Evolutionary conservation across 1,139 yeast species (phyloP), one percentile per base, ranked within the genome.

Genomic region (Pichia sp.): DNA sequence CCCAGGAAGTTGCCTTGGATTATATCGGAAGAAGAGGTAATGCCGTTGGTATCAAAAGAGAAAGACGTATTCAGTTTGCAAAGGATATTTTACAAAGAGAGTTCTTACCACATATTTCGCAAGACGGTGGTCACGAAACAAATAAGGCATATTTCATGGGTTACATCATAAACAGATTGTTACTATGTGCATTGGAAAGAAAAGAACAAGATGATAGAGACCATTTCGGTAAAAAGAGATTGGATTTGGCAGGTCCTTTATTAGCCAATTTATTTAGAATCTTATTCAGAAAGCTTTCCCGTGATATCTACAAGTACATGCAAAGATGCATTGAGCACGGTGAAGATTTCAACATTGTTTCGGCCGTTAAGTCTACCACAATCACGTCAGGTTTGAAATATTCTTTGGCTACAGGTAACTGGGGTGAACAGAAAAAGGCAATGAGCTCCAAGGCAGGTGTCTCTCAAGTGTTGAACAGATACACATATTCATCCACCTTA

Each of bases 351-450:
- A 93, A 93, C 68, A 80, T 93, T 72, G 91, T 96, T 44, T 79
- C 93, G 64, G 99, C 99, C 30, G 98, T 93, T 61, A 93, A 93
- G 73, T 90, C 98, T 21, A 95, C 91, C 62, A 93, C 98, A 7
- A 89, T 93, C 62, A 95, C 99, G 41, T 95, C 95, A 59, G 99
- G 99, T 69, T 81, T 93, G 70, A 87, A 95, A 70, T 95, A 93
- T 72, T 95, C 99, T 39, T 79, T 93, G 64, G 99, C 99, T 49
- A 93, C 99, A 18, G 99, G 99, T 76, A 93, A 95, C 74, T 93
- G 99, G 99, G 99, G 99, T 74, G 99, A 95, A 73, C 99, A 93
- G 70, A 93, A 91, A 84, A 95, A 93, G 72, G 98, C 98, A 22
- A 93, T 95, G 99, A 85, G 95, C 57, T 85, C 97, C 22, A 85